Evolutionary conservation across 2,329 filamentous ascomycete genomes (phyloP), one percentile per base, ranked within the genome.

Genomic region (Fusarium nygamai): DNA sequence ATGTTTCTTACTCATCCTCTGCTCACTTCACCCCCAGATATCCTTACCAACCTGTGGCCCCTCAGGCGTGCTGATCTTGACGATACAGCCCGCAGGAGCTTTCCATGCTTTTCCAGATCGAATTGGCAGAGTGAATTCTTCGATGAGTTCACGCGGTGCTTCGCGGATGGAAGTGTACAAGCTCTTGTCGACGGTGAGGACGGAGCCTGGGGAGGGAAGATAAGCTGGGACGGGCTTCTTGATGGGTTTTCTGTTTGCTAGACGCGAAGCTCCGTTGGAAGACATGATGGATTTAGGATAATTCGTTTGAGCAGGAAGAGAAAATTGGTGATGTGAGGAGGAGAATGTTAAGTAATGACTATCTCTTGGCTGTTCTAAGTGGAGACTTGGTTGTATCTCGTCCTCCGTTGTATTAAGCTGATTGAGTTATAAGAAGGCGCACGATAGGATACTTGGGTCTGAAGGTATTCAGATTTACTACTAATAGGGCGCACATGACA

Each of bases 41-140:
- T 39, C 38, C 68, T 80, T 81, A 86, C 85, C 88, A 56, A 97
- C 93, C 83, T 97, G 94, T 0, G 94, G 90, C 0, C 94, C 94
- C 62, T 92, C 85, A 0, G 93, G 93, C 0, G 94, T 96, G 65
- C 90, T 92, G 71, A 97, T 91, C 20, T 91, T 89, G 69, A 94
- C 89, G 64, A 96, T 88, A 56, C 88, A 88, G 8, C 93, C 92
- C 4, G 89, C 89, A 1, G 90, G 88, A 0, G 92, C 93, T 54
- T 88, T 86, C 92, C 92, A 96, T 3, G 94, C 93, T 68, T 86
- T 86, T 2, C 92, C 94, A 5, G 92, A 93, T 39, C 94, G 90
- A 36, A 94, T 93, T 0, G 93, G 92, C 34, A 96, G 85, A 5
- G 88, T 88, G 73, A 93, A 92, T 12, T 88, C 84, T 6, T 87